Conservation (phyloP, 306 rosid genomes). For the Dalbergia cultrata region DNA sequence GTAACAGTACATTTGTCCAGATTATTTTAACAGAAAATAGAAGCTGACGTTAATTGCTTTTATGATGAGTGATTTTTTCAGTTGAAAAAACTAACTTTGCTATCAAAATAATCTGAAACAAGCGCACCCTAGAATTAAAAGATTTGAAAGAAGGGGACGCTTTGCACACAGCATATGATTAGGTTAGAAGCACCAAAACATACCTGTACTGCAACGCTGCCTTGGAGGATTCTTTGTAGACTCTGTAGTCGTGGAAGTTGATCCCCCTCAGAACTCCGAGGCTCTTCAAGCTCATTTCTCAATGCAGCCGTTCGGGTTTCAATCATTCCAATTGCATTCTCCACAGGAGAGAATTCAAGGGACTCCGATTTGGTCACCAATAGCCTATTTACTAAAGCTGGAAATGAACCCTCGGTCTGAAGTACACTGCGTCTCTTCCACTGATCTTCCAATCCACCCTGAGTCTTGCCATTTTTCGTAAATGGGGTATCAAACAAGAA, state of each 20-base stretch:
- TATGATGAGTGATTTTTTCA: too few species aligned
- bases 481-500: constrained; percentile 98
- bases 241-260: constrained; percentile 98
- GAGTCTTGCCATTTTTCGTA: constrained; percentile 95
- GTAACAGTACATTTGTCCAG: too few species aligned
- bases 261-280: constrained; percentile 98
- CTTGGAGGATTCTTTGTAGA: constrained; percentile 97
- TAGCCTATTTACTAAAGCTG: constrained; percentile 97
- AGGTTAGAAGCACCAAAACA: constrained; percentile 16
- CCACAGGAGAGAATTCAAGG: constrained; percentile 96
- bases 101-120: too few species aligned
- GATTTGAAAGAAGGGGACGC: neutral
- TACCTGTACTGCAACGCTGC: constrained; percentile 99
- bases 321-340: constrained; percentile 99
- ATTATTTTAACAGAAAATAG: too few species aligned
- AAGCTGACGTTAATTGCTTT: too few species aligned
- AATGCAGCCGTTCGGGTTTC: constrained; percentile 97
- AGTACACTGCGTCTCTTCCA: constrained; percentile 97
- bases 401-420: constrained; percentile 97
- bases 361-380: constrained; percentile 87
- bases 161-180: neutral
- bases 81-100: too few species aligned
- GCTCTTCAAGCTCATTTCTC: constrained; percentile 99
- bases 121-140: neutral
- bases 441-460: constrained; percentile 98